These are phyloP conservation scores for Talaromyces wortmannii DNA, from an alignment of 495 filamentous ascomycete species.

Conservation along the genomic window DNA sequence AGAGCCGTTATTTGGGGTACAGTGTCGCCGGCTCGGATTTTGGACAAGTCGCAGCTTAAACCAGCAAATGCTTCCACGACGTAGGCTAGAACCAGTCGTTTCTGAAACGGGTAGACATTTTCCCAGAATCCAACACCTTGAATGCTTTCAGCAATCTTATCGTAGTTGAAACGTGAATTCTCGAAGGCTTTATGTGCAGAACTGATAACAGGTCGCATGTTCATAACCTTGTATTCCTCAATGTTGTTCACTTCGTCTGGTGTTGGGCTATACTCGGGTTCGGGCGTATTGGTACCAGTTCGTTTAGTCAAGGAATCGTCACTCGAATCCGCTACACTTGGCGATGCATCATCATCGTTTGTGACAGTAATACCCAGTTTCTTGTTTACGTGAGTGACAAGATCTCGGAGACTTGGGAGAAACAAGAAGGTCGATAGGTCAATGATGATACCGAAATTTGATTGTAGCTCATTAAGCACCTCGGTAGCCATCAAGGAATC, in stretches of 20 bases:
- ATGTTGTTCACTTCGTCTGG: too few relatives aligned
- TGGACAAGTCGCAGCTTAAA: slow-evolving; percentile 24
- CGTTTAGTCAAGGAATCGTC: too few relatives aligned
- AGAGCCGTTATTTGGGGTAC: slow-evolving; percentile 22
- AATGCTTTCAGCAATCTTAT: background rate
- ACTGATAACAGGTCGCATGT: background rate
- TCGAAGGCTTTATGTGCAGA: background rate
- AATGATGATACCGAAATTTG: background rate
- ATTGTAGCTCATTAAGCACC: background rate
- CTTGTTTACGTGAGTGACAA: too few relatives aligned
- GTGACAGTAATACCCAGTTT: too few relatives aligned
- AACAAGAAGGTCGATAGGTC: background rate
- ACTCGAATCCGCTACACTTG: too few relatives aligned
- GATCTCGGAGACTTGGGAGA: background rate
- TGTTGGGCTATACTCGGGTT: too few relatives aligned
- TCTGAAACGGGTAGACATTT: slow-evolving; percentile 23
- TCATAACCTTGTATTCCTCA: too few relatives aligned
- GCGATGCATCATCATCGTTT: too few relatives aligned
- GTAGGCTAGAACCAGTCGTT: slow-evolving; percentile 30
- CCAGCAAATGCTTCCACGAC: slow-evolving; percentile 36
- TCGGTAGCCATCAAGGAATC: slow-evolving; percentile 26
- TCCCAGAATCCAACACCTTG: slow-evolving; percentile 16
- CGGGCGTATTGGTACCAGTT: too few relatives aligned
- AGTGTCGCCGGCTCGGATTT: slow-evolving; percentile 19
- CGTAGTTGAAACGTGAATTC: too few relatives aligned